Conservation (phyloP, 1,139 yeast genomes). For the Ogataea hybrid region DNA sequence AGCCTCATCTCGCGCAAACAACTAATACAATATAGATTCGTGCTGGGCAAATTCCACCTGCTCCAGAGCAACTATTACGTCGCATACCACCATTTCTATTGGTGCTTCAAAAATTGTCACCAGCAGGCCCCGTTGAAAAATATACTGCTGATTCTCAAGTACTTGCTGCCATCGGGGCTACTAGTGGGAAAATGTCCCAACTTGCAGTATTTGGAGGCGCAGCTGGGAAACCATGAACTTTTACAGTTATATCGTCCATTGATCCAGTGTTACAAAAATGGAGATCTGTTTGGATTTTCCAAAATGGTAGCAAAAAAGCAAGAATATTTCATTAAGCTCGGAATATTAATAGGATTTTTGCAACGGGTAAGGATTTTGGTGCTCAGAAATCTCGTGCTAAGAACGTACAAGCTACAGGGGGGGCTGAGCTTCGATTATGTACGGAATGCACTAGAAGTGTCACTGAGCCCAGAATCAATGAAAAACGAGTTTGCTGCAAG, state of each 20-base stretch:
- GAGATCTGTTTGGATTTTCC: conserved; percentile 41
- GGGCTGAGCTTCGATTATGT: conserved; percentile 16
- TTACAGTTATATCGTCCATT: conserved; percentile 39
- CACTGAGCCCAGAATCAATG: conserved; percentile 16
- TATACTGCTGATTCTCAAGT: conserved; percentile 43
- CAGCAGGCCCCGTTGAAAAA: conserved; percentile 30
- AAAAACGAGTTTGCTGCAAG: conserved; percentile 9
- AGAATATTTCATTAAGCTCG: conserved; percentile 37
- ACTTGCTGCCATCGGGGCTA: conserved; percentile 57
- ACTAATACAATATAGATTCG: conserved; percentile 64
- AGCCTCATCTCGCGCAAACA: conserved; percentile 50
- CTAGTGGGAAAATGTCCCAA: conserved; percentile 51
- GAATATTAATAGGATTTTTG: conserved; percentile 38
- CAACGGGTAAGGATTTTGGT: conserved; percentile 44
- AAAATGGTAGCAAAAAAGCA: conserved; percentile 34
- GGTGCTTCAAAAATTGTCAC: conserved; percentile 57
- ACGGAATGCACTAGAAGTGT: conserved; percentile 18
- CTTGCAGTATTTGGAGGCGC: conserved; percentile 29
- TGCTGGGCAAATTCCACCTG: conserved; percentile 64
- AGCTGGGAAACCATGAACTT: conserved; percentile 27
- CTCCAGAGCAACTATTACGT: conserved; percentile 55
- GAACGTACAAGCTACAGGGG: conserved; percentile 22
- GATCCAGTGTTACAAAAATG: conserved; percentile 37
- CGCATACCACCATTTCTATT: conserved; percentile 57
- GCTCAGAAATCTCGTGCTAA: conserved; percentile 44